These are phyloP conservation scores for Acer negundo DNA, from an alignment of 345 rosid genomes.

Conservation along the genomic window DNA sequence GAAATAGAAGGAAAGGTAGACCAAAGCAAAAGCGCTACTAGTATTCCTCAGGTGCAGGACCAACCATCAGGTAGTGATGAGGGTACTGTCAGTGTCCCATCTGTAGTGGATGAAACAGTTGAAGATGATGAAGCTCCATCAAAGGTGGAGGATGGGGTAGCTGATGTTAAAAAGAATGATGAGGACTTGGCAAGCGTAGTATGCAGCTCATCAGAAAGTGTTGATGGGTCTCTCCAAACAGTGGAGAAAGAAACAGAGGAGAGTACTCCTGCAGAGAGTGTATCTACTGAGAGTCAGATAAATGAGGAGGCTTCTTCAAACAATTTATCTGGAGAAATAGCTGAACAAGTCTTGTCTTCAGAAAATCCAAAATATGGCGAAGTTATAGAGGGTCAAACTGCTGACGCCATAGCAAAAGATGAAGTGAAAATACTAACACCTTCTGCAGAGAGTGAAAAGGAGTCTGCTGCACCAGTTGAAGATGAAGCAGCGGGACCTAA, in stretches of 20 bases:
- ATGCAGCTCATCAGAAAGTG: constrained; percentile 17
- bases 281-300: constrained; percentile 23
- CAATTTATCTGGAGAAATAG: constrained; percentile 37
- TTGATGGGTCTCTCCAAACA: constrained; percentile 26
- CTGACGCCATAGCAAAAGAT: constrained; percentile 34
- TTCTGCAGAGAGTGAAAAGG: constrained; percentile 29
- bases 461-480: constrained; percentile 37
- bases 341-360: constrained; percentile 40
- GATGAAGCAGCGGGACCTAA: constrained; percentile 32
- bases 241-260: constrained; percentile 30
- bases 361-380: constrained; percentile 39
- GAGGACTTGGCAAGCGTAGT: constrained; percentile 15
- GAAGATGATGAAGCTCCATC: constrained; percentile 27
- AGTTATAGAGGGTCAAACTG: constrained; percentile 28
- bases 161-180: constrained; percentile 17
- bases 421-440: constrained; percentile 28
- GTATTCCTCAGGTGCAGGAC: constrained; percentile 29
- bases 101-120: constrained; percentile 26
- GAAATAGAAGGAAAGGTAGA: constrained; percentile 26
- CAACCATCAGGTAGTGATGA: constrained; percentile 22
- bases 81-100: constrained; percentile 15
- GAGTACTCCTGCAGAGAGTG: constrained; percentile 31
- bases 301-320: constrained; percentile 29
- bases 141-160: constrained; percentile 16
- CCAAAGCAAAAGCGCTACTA: constrained; percentile 36